Percentiles rank a stretch among this genome's conserved stretches.
Evolutionary conservation across 2,329 filamentous ascomycete species (phyloP).

Genomic region (Periglandula ipomoeae): DNA sequence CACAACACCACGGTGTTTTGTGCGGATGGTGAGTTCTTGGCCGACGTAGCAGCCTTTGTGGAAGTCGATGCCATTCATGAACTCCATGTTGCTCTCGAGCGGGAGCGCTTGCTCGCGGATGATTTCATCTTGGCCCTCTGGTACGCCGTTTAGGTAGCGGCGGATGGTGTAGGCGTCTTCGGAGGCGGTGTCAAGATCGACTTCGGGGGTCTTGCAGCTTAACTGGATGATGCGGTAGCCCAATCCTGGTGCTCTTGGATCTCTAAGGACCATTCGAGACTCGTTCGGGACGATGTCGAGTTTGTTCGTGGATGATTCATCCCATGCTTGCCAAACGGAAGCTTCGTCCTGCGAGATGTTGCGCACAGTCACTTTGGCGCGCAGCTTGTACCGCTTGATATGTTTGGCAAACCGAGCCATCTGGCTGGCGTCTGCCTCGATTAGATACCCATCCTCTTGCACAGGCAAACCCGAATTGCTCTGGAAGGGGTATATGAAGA

Average conservation of each 20-base stretch:
- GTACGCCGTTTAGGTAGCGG: constrained; percentile 69
- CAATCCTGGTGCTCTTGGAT: constrained; percentile 46
- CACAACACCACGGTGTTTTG: constrained; percentile 87
- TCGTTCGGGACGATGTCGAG: constrained; percentile 1
- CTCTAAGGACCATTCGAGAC: constrained; percentile 31
- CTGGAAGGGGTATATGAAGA: constrained; percentile 69
- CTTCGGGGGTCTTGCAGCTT: constrained; percentile 20
- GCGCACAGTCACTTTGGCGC: constrained; percentile 66
- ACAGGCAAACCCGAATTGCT: constrained; percentile 15
- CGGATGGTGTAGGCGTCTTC: constrained; percentile 62
- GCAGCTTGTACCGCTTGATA: constrained; percentile 76
- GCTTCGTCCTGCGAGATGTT: constrained; percentile 56
- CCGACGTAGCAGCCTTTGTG: constrained; percentile 95
- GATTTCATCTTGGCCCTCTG: constrained; percentile 80
- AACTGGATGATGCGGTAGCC: constrained; percentile 39
- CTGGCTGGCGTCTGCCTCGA: constrained; percentile 72
- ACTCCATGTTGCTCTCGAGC: constrained; percentile 82
- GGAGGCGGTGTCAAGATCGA: constrained; percentile 37
- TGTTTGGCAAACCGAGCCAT: constrained; percentile 56
- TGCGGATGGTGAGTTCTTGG: constrained; percentile 93
- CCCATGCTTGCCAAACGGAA: constrained; percentile 68
- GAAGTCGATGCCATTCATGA: constrained; percentile 80
- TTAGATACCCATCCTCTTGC: constrained; percentile 42
- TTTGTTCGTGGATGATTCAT: constrained; percentile 28
- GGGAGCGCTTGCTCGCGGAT: constrained; percentile 63